Conservation (phyloP, 257 asterid species). For the Pogostemon cablin region DNA sequence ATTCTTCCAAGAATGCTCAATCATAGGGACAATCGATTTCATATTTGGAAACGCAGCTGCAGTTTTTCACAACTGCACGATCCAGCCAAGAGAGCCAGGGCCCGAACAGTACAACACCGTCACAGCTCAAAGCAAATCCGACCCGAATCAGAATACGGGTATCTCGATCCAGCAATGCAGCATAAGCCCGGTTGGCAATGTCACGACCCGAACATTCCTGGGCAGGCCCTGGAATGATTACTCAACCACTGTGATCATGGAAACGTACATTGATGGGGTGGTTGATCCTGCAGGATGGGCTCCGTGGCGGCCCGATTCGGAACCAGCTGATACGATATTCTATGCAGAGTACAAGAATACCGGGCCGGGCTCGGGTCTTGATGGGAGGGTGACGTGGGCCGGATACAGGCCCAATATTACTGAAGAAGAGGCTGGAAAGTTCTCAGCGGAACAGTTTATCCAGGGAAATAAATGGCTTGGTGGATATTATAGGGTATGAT, state of each 20-base stretch:
- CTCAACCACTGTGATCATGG: slow-evolving; percentile 40
- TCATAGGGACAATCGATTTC: slow-evolving; percentile 43
- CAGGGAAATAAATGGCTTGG: slow-evolving; percentile 42
- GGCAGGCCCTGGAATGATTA: slow-evolving; percentile 48
- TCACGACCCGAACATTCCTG: slow-evolving; percentile 38
- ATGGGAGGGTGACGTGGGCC: slow-evolving; percentile 37
- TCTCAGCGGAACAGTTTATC: slow-evolving; percentile 35
- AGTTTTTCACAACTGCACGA: slow-evolving; percentile 40
- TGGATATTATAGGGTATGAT: slow-evolving; percentile 23
- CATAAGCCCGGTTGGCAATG: slow-evolving; percentile 32
- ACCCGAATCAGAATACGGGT: slow-evolving; percentile 48
- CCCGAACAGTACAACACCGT: slow-evolving; percentile 38
- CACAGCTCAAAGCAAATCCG: slow-evolving; percentile 46
- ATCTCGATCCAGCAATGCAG: slow-evolving; percentile 35
- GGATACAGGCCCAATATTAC: slow-evolving; percentile 37
- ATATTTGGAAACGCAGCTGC: slow-evolving; percentile 47
- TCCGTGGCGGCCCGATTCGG: slow-evolving; percentile 35
- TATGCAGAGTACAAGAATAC: slow-evolving; percentile 42
- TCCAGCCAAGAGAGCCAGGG: slow-evolving; percentile 35
- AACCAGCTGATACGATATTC: slow-evolving; percentile 35
- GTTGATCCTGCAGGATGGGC: slow-evolving; percentile 46
- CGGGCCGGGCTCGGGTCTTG: slow-evolving; percentile 39
- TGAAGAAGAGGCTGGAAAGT: slow-evolving; percentile 34
- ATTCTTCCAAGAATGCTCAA: slow-evolving; percentile 32
- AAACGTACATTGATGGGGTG: slow-evolving; percentile 28